Percentiles rank a stretch among this genome's conserved stretches.
phyloP scores from a whole-genome alignment of 257 asterid genomes.

The Anisodus tanguticus region DNA sequence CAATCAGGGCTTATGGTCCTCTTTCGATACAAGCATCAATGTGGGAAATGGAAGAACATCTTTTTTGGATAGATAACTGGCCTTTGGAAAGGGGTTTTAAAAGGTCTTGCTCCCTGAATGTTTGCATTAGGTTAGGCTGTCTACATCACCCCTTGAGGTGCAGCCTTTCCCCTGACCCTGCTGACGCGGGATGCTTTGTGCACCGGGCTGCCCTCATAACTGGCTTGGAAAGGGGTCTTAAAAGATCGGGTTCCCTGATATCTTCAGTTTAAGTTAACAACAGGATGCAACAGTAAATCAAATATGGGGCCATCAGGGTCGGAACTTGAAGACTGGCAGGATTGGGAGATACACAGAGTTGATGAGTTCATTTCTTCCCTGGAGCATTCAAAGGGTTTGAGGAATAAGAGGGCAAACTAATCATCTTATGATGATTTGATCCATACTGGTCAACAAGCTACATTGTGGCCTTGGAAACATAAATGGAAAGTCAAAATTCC shows the following conservation, averaged over 20 bases:
- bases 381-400: neutral
- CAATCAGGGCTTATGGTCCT: neutral
- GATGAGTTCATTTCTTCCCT: neutral
- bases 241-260: neutral
- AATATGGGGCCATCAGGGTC: neutral
- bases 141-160: no score
- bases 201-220: neutral
- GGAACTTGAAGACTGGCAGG: neutral
- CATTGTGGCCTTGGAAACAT: neutral
- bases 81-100: no score
- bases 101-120: no score
- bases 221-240: neutral
- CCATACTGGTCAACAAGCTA: conserved; percentile 5
- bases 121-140: no score
- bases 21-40: neutral
- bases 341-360: neutral
- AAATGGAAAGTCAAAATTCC: neutral
- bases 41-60: neutral
- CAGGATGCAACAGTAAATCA: conserved; percentile 2
- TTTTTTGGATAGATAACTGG: neutral
- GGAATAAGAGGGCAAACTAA: neutral
- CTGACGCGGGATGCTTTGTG: no score
- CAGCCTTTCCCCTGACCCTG: no score
- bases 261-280: neutral
- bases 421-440: neutral